A percentile compares a stretch with the other conserved stretches of the same genome.
These are phyloP conservation scores for Candida jianshihensis DNA, from an alignment of 805 yeast genomes.

Conservation along the genomic window DNA sequence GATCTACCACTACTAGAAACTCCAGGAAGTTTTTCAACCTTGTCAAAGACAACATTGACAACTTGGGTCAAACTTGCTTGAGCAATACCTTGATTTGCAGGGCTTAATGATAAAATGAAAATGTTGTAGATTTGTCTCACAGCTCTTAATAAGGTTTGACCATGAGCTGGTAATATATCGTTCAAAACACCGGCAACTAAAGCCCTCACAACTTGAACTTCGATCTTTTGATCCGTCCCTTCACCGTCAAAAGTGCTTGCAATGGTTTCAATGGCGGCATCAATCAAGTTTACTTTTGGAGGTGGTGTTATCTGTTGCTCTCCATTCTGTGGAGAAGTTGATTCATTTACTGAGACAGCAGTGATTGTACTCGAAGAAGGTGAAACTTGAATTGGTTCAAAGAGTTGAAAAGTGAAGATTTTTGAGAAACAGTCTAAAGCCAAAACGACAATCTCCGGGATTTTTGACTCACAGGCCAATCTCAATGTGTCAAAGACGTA, in stretches of 20 bases:
- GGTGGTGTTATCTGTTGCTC: conserved; percentile 43
- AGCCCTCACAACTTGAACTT: conserved; percentile 89
- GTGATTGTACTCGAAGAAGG: conserved; percentile 32
- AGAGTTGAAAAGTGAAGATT: conserved; percentile 77
- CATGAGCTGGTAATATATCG: conserved; percentile 80
- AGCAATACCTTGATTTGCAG: conserved; percentile 86
- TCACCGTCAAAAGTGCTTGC: conserved; percentile 87
- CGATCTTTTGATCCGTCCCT: conserved; percentile 82
- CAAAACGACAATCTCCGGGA: conserved; percentile 55
- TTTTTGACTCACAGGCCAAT: conserved; percentile 62
- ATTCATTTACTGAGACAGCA: conserved; percentile 10
- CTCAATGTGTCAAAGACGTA: conserved; percentile 76
- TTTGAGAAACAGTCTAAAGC: conserved; percentile 86
- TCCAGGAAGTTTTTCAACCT: conserved; percentile 38
- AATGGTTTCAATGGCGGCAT: conserved; percentile 78
- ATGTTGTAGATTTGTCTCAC: conserved; percentile 91
- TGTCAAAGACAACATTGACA: conserved; percentile 76
- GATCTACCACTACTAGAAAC: neutral
- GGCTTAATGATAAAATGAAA: conserved; percentile 74
- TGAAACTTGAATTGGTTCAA: conserved; percentile 50
- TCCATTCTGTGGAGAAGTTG: conserved; percentile 17
- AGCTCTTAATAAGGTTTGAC: conserved; percentile 81
- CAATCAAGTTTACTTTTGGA: conserved; percentile 55
- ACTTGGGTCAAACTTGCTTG: conserved; percentile 93
- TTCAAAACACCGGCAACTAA: conserved; percentile 81